Conservation (phyloP, 805 yeast species). For the Grigorovia jiainica region DNA sequence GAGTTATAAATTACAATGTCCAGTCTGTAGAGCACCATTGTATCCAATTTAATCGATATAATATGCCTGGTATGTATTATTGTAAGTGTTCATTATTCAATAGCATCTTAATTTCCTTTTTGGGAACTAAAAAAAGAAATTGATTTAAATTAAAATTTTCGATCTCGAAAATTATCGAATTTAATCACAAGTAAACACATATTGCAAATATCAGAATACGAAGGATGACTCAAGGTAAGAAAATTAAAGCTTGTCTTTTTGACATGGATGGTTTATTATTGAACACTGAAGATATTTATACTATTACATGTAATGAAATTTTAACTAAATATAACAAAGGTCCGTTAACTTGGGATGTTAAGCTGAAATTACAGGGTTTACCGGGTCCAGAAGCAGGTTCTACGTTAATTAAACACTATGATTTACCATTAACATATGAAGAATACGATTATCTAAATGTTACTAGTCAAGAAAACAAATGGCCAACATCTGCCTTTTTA, state of each 20-base stretch:
- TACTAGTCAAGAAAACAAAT: conserved; percentile 40
- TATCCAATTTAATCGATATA: conserved; percentile 53
- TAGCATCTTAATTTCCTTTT: too few relatives aligned
- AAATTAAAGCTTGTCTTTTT: conserved; percentile 28
- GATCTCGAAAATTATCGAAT: neutral
- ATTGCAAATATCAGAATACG: too few relatives aligned
- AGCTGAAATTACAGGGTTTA: conserved; percentile 78
- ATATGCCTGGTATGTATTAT: too few relatives aligned
- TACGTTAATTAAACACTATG: conserved; percentile 56
- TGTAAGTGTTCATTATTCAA: too few relatives aligned
- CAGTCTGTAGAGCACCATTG: conserved; percentile 76
- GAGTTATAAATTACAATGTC: conserved; percentile 87
- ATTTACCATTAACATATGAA: conserved; percentile 57
- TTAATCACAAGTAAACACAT: conserved; percentile 24
- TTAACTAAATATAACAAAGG: conserved; percentile 66
- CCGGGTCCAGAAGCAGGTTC: conserved; percentile 74
- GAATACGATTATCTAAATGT: conserved; percentile 48
- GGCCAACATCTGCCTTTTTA: conserved; percentile 58
- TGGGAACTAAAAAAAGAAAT: too few relatives aligned
- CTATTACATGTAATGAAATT: conserved; percentile 61
- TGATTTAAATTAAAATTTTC: neutral
- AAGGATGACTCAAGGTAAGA: conserved; percentile 6
- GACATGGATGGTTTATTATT: conserved; percentile 95
- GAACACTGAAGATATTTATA: conserved; percentile 87
- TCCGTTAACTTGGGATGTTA: conserved; percentile 82